Percentiles rank a stretch among this genome's conserved stretches.
These are phyloP conservation scores for Aurantiochytrium sp. DNA, from an alignment of 108 stramenopile genomes.

Conservation along the genomic window DNA sequence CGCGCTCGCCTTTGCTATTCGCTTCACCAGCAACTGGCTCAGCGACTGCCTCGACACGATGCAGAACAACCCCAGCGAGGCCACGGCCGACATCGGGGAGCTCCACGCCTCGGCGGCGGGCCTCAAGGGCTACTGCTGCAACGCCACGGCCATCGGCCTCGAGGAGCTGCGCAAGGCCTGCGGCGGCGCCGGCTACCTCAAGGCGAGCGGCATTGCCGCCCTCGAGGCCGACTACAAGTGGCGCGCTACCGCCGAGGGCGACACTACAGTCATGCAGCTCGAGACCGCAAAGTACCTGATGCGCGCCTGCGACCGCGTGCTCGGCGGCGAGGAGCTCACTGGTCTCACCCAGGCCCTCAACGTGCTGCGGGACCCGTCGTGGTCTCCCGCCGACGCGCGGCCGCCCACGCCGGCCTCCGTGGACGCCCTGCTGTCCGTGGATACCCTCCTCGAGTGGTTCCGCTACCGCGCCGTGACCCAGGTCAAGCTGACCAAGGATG, in stretches of 20 bases:
- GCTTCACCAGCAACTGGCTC: conserved; percentile 29
- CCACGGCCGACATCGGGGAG: not conserved
- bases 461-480: not conserved
- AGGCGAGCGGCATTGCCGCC: conserved; percentile 1
- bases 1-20: not conserved
- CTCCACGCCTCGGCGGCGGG: conserved; percentile 20
- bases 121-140: conserved; percentile 28
- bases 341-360: not conserved
- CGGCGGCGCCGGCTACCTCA: not conserved
- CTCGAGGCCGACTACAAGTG: conserved; percentile 31
- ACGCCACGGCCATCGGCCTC: not conserved
- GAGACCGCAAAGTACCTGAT: conserved; percentile 7
- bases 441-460: conserved; percentile 7
- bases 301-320: not conserved
- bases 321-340: not conserved
- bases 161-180: conserved; percentile 28
- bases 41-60: not conserved
- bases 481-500: conserved; percentile 23
- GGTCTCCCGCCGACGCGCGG: not conserved
- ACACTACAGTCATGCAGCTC: conserved; percentile 16
- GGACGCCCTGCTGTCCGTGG: not conserved
- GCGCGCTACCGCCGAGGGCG: conserved; percentile 19
- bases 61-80: not conserved
- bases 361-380: not conserved
- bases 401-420: not conserved